Evolutionary conservation across 2,329 filamentous ascomycete species (phyloP), one percentile per base, ranked within the genome.

Genomic region (Colletotrichum lupini): DNA sequence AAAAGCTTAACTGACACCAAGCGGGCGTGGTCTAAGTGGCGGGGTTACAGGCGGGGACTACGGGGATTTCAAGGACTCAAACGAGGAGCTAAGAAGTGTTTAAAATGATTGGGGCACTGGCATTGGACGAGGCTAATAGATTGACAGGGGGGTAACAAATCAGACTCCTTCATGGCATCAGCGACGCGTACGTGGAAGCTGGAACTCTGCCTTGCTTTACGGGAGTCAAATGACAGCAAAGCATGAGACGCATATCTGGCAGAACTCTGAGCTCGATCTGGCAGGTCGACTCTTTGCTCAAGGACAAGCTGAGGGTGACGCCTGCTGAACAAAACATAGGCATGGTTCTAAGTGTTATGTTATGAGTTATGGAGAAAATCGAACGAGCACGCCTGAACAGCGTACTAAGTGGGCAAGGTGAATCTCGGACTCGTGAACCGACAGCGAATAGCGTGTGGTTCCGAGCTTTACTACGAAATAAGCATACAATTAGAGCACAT

Each of bases 191-290:
- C 26, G 49, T 72, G 57, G 57, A 49, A 30, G 16, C 14, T 24
- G 9, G 37, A 62, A 72, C 57, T 49, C 11, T 72, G 49, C 57
- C 57, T 22, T 24, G 16, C 24, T 56, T 35, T 32, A 14, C 37
- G 11, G 59, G 53, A 70, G 60, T 59, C n/a, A 57, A 56, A 35
- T 42, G 67, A 67, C 28, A 12, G 49, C 11, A 35, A 61, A 49
- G 57, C 46, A 35, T 68, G 35, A 58, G 30, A 32, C 32, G 22
- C 57, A 52, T 61, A 24, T 53, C 30, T 72, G 68, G 68, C 64
- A 68, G 64, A 61, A 62, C 46, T 19, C 59, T 56, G 58, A 28
- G 30, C 7, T 14, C n/a, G 24, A 22, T 19, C 12, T 55, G 32
- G 16, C 30, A 60, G 32, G 24, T 19, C 22, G 19, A 53, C 68